phyloP scores from a whole-genome alignment of 1,139 yeast genomes.

The Groenewaldozyma auringiensis region DNA sequence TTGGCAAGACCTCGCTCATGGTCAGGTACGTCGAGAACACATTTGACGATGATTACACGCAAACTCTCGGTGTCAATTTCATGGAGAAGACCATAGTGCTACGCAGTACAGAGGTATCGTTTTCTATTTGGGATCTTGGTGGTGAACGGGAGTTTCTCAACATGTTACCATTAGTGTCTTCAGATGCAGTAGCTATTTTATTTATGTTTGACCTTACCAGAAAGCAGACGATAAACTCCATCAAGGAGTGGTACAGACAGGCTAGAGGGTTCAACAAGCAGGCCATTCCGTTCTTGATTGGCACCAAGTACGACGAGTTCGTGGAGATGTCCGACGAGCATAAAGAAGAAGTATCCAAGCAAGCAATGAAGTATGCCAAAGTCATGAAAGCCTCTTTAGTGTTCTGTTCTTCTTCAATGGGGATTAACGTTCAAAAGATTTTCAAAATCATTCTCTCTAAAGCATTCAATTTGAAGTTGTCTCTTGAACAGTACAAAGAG shows the following conservation, averaged over 20 bases:
- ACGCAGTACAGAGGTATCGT: conserved; percentile 82
- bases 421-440: conserved; percentile 89
- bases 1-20: conserved; percentile 97
- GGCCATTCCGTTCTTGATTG: conserved; percentile 87
- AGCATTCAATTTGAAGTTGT: conserved; percentile 80
- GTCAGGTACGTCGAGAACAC: conserved; percentile 94
- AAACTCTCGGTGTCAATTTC: conserved; percentile 90
- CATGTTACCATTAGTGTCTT: conserved; percentile 90
- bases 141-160: conserved; percentile 95
- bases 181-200: conserved; percentile 88
- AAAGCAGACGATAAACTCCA: conserved; percentile 73
- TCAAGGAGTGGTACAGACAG: conserved; percentile 93
- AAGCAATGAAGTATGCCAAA: conserved; percentile 77
- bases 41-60: conserved; percentile 87
- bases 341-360: conserved; percentile 77
- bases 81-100: conserved; percentile 87
- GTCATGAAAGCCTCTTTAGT: conserved; percentile 90
- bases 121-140: conserved; percentile 94
- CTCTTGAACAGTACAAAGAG: conserved; percentile 73
- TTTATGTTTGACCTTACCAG: conserved; percentile 91
- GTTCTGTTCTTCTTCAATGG: conserved; percentile 88
- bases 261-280: conserved; percentile 84
- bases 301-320: conserved; percentile 89
- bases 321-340: conserved; percentile 63
- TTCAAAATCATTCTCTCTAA: conserved; percentile 87